phyloP scores from a whole-genome alignment of 2,329 filamentous ascomycete species.

The Ascochyta rabiei region DNA sequence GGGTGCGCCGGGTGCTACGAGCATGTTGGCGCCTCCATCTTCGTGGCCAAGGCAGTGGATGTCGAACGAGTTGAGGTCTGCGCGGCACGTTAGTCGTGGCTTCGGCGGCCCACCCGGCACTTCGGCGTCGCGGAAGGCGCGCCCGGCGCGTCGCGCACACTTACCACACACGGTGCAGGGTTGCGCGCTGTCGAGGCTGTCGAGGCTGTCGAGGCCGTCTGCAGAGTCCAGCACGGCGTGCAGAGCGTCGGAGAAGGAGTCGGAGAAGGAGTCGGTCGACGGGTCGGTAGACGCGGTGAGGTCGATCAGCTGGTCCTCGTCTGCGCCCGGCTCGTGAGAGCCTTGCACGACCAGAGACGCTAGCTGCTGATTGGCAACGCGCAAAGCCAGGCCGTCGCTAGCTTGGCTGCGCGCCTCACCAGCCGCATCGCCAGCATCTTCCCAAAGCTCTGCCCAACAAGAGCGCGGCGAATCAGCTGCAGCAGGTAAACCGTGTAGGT shows the following conservation, averaged over 20 bases:
- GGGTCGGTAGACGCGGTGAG: neutral
- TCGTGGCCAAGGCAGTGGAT: constrained; percentile 14
- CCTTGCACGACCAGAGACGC: constrained; percentile 18
- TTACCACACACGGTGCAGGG: constrained; percentile 1
- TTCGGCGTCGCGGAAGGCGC: constrained; percentile 4
- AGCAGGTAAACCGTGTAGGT: too few species aligned
- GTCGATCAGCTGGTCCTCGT: neutral
- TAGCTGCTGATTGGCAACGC: constrained; percentile 15
- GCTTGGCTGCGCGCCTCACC: neutral
- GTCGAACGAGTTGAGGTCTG: constrained; percentile 7
- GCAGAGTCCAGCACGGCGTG: neutral
- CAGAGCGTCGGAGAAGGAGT: neutral
- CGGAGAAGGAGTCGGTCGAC: constrained; percentile 6
- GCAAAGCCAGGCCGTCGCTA: neutral
- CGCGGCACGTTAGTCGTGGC: constrained; percentile 12
- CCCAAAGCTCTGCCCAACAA: too few species aligned
- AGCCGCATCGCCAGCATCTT: too few species aligned
- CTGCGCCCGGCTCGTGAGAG: constrained; percentile 19
- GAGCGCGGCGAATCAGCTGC: too few species aligned
- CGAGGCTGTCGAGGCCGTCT: neutral
- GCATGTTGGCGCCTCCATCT: constrained; percentile 43
- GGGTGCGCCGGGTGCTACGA: constrained; percentile 33
- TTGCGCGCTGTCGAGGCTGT: neutral
- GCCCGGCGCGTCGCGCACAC: constrained; percentile 9
- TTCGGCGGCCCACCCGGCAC: constrained; percentile 12